Evolutionary conservation across 2,329 filamentous ascomycete species (phyloP).

Genomic region (Botrytis pseudocinerea): DNA sequence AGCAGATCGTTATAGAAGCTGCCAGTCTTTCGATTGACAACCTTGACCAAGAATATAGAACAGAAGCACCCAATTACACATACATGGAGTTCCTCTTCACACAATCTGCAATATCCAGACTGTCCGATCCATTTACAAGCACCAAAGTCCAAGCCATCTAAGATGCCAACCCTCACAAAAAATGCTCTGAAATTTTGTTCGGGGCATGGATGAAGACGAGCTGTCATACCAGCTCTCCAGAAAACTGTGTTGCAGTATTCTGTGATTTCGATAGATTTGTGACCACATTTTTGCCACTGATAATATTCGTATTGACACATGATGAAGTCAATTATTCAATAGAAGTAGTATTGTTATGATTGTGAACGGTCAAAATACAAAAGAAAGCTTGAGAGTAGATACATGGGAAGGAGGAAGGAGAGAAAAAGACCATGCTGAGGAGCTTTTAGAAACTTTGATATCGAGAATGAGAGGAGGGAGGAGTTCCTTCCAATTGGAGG

Average conservation of each 20-base stretch:
- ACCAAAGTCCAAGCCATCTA: background rate
- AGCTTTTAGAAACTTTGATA: background rate
- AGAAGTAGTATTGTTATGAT: background rate
- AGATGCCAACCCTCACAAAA: constrained; percentile 4
- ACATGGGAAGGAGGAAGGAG: background rate
- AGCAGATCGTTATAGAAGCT: background rate
- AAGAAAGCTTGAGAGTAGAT: background rate
- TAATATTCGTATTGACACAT: constrained; percentile 29
- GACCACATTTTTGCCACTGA: constrained; percentile 21
- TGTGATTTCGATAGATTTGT: constrained; percentile 26
- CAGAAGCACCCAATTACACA: background rate
- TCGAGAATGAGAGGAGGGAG: background rate
- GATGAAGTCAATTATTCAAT: background rate
- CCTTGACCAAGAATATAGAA: background rate
- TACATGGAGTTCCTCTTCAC: constrained; percentile 21
- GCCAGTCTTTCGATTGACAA: background rate
- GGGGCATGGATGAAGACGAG: constrained; percentile 13
- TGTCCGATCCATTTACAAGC: constrained; percentile 21
- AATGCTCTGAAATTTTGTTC: constrained; percentile 16
- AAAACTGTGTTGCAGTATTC: constrained; percentile 21
- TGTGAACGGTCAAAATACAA: background rate
- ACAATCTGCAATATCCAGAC: constrained; percentile 24
- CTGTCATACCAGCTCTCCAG: constrained; percentile 24
- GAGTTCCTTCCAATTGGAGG: background rate
- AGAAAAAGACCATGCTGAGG: background rate